Evolutionary conservation across 2,329 filamentous ascomycete genomes (phyloP).

Genomic region (Zelopaecilomyces penicillatus): DNA sequence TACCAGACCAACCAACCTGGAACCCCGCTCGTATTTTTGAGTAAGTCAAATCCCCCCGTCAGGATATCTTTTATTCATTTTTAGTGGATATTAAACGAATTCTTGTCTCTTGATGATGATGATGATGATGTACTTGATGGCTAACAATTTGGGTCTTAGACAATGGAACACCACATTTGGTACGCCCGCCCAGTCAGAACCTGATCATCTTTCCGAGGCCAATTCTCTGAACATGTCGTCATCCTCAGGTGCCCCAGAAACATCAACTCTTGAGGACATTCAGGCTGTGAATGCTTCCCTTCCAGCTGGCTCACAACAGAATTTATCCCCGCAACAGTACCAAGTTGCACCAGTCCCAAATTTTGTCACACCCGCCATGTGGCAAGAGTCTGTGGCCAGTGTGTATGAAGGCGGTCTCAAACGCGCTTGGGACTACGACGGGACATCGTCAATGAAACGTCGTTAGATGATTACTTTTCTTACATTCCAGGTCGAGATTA

Average conservation of each 20-base stretch:
- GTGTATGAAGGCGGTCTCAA: slow-evolving; percentile 60
- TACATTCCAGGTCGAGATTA: too few relatives aligned
- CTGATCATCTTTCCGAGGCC: slow-evolving; percentile 32
- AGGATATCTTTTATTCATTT: neutral
- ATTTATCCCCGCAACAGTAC: slow-evolving; percentile 42
- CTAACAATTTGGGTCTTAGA: slow-evolving; percentile 36
- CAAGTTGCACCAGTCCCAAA: slow-evolving; percentile 43
- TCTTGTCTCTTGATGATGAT: slow-evolving; percentile 2
- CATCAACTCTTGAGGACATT: slow-evolving; percentile 45
- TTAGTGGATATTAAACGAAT: neutral
- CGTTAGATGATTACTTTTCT: slow-evolving; percentile 9
- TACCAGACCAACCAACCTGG: slow-evolving; percentile 62
- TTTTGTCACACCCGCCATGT: slow-evolving; percentile 64
- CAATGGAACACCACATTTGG: slow-evolving; percentile 96
- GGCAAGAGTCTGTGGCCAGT: slow-evolving; percentile 63
- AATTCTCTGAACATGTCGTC: slow-evolving; percentile 45
- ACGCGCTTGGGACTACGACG: slow-evolving; percentile 51
- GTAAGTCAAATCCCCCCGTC: slow-evolving; percentile 46
- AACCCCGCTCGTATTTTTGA: slow-evolving; percentile 85
- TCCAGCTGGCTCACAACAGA: slow-evolving; percentile 35
- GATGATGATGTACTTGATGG: neutral
- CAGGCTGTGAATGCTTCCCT: slow-evolving; percentile 38
- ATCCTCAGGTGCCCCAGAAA: slow-evolving; percentile 46
- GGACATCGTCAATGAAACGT: slow-evolving; percentile 24
- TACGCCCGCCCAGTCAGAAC: slow-evolving; percentile 41